Conservation (phyloP, 768 basidiomycete genomes). For the Tremella mesenterica region DNA sequence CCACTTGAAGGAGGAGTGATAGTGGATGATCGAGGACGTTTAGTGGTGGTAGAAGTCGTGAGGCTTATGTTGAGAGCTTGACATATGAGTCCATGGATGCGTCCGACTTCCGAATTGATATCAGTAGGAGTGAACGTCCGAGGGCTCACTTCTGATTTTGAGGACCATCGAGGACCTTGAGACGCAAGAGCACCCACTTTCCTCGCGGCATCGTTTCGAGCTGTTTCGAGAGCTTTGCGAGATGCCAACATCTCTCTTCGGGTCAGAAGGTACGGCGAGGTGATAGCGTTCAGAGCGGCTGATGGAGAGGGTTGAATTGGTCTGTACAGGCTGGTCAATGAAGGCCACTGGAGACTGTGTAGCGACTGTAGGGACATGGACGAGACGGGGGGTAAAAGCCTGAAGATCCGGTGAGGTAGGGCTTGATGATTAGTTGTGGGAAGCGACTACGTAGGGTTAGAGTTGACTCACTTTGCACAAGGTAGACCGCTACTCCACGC, state of each 20-base stretch:
- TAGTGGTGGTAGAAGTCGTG: slow-evolving; percentile 11
- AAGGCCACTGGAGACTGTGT: slow-evolving; percentile 24
- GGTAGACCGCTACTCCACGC: slow-evolving; percentile 54
- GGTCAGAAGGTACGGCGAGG: slow-evolving; percentile 36
- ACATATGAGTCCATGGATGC: slow-evolving; percentile 31
- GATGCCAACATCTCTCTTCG: slow-evolving; percentile 38
- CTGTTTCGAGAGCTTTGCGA: slow-evolving; percentile 20
- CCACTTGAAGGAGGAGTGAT: slow-evolving; percentile 5
- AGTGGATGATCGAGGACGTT: slow-evolving; percentile 12
- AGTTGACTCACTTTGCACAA: slow-evolving; percentile 63
- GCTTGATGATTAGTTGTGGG: slow-evolving; percentile 10
- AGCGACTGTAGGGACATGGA: slow-evolving; percentile 20
- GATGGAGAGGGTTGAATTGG: slow-evolving; percentile 21
- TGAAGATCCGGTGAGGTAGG: slow-evolving; percentile 30
- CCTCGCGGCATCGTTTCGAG: slow-evolving; percentile 30
- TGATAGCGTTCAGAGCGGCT: slow-evolving; percentile 22
- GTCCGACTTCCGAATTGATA: slow-evolving; percentile 23
- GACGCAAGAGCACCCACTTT: slow-evolving; percentile 36
- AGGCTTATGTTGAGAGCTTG: slow-evolving; percentile 26
- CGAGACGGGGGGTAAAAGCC: slow-evolving; percentile 24
- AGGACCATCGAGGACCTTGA: slow-evolving; percentile 37
- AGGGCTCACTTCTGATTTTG: no score
- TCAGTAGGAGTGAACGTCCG: slow-evolving; percentile 13
- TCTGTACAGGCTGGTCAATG: slow-evolving; percentile 26
- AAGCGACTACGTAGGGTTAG: not conserved